Percentiles rank a stretch among this genome's conserved stretches.
Conservation (phyloP, 2,329 filamentous ascomycete species). For the Nemania serpens region DNA sequence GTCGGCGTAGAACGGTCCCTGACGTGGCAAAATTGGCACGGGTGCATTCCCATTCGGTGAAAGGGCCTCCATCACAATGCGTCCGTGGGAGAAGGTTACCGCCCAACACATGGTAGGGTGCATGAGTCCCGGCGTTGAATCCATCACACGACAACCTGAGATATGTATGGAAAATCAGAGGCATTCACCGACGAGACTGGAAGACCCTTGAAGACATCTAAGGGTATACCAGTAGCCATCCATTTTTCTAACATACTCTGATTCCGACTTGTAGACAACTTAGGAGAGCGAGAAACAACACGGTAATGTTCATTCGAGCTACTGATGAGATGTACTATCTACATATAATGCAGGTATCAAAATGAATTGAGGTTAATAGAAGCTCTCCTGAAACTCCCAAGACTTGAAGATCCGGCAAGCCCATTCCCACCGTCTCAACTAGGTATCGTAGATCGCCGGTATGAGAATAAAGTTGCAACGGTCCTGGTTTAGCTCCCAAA, state of each 20-base stretch:
- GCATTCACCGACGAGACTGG: constrained; percentile 7
- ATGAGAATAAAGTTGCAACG: constrained; percentile 22
- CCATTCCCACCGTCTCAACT: constrained; percentile 18
- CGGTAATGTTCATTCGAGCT: not conserved
- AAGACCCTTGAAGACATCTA: not conserved
- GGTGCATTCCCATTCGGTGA: constrained; percentile 27
- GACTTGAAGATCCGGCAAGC: constrained; percentile 19
- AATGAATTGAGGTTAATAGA: not conserved
- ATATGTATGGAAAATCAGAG: constrained; percentile 8
- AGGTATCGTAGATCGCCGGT: constrained; percentile 15
- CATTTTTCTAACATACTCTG: not conserved
- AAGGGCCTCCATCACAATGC: constrained; percentile 17
- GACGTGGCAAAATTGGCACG: constrained; percentile 19
- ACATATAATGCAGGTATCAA: constrained; percentile 6
- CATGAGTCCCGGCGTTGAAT: constrained; percentile 3
- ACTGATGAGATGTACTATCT: not conserved
- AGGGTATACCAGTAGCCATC: not conserved
- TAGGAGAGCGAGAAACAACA: constrained; percentile 8
- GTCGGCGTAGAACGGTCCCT: constrained; percentile 19
- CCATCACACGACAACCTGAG: constrained; percentile 22
- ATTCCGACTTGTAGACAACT: not conserved
- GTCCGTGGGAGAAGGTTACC: constrained; percentile 13
- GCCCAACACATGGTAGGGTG: constrained; percentile 18
- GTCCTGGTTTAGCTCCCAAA: constrained; percentile 18
- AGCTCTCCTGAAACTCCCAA: constrained; percentile 11